A percentile compares a stretch with the other conserved stretches of the same genome.
These are phyloP conservation scores for Hamigera avellanea DNA, from an alignment of 495 filamentous ascomycete genomes.

Conservation along the genomic window DNA sequence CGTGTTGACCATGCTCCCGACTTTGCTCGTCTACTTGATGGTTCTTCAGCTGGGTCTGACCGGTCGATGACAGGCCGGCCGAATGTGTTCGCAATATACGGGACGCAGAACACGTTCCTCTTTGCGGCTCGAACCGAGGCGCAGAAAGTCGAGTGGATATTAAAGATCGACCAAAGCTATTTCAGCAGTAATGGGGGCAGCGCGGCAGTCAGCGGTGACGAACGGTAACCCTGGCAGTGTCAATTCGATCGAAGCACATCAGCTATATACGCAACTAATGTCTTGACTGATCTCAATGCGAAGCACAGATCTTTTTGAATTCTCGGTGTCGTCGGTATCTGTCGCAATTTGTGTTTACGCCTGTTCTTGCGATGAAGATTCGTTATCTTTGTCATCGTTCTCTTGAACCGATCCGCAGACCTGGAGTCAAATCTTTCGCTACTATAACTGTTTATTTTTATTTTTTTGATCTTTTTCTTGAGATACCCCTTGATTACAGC, in stretches of 20 bases:
- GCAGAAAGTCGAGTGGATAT: conserved; percentile 92
- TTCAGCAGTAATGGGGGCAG: conserved; percentile 31
- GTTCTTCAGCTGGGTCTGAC: conserved; percentile 19
- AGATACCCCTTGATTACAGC: conserved; percentile 32
- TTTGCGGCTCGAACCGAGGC: conserved; percentile 79
- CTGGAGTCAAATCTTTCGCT: conserved; percentile 6
- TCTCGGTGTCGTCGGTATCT: too few relatives aligned
- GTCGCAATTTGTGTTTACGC: not conserved
- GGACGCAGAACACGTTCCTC: conserved; percentile 83
- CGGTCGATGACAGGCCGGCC: conserved; percentile 41
- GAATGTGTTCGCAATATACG: conserved; percentile 88
- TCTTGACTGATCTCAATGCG: too few relatives aligned
- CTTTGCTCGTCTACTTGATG: conserved; percentile 64
- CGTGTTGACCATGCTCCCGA: conserved; percentile 82
- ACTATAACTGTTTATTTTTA: conserved; percentile 3
- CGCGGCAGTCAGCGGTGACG: conserved; percentile 14
- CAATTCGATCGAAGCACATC: not conserved
- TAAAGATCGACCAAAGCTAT: conserved; percentile 57
- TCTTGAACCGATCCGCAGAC: conserved; percentile 1
- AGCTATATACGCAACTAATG: too few relatives aligned
- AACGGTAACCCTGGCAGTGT: conserved; percentile 1
- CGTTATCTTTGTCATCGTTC: conserved; percentile 7
- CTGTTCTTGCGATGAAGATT: not conserved
- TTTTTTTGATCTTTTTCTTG: conserved; percentile 11
- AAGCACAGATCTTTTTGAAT: too few relatives aligned